Evolutionary conservation across 768 basidiomycete species (phyloP), one percentile per base, ranked within the genome.

Genomic region (Suillus alpinus): DNA sequence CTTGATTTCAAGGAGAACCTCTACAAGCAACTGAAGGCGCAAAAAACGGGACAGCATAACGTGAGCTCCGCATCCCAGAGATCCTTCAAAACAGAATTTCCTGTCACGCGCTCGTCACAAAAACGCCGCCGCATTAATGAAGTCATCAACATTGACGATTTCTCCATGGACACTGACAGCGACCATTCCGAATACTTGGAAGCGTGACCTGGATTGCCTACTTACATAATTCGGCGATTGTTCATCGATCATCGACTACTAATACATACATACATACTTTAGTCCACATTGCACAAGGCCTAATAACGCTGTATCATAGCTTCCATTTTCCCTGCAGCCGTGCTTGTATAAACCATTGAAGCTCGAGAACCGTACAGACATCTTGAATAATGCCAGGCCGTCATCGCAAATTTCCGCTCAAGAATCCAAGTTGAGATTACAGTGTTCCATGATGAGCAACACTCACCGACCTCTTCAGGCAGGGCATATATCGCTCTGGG

Each of bases 401-500:
- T 56, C 53, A 70, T 47, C 64, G 59, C 53, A 66, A 68, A 59
- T 51, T 65, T 4, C 62, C 71, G 31, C 76, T 78, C 57, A 73
- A 76, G 58, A 55, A 62, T 40, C 78, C 73, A 29, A 71, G 77
- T 78, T 62, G 56, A 65, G 64, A 60, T 57, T 55, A 56, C 64
- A 57, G 44, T 65, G 43, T 67, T 51, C 60, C 47, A 56, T 67
- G 39, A 51, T 66, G 23, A 26, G 12, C 26, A 18, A 26, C 23
- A 39, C 53, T 55, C 53, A 55, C 37, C 69, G 53, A 69, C 53
- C 44, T 37, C 32, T 44, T 14, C 58, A 92, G 91, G 84, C 62
- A 81, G 80, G 56, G 81, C 89, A 16, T 85, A 87, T 70, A 76
- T 97, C 23, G 95, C 96, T n/a, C 84, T 99, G 20, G 97, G 97